Base-by-base conservation (phyloP, 306 rosid species). In the Gleditsia sinensis region DNA sequence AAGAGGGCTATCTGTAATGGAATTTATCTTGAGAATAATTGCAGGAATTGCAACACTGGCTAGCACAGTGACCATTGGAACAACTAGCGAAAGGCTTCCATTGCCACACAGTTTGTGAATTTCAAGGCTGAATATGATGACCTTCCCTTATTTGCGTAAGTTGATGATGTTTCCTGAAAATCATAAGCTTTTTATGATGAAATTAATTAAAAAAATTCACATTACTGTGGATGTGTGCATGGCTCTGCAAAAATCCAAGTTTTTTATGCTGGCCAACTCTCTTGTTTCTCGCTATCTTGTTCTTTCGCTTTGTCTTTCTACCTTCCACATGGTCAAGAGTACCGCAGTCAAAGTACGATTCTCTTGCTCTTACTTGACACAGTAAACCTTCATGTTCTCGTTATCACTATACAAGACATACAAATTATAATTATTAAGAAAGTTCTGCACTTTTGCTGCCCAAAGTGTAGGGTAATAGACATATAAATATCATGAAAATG, bases 211-310 rank as follows among this genome's bases (percentile, higher is more conserved):
- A n/a, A n/a, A n/a, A n/a, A n/a, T n/a, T n/a, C n/a, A n/a, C n/a
- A n/a, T n/a, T n/a, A n/a, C n/a, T n/a, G n/a, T n/a, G n/a, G n/a
- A n/a, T n/a, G n/a, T n/a, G n/a, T n/a, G n/a, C n/a, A n/a, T 33
- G 37, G 37, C 37, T 33, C 7, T 33, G 37, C 7, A 33, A 33
- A 19, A 68, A 40, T 40, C 37, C 71, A 82, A 82, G 80, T 77
- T 78, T 20, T 82, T 77, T 77, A 80, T 82, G 72, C 72, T 72
- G 25, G 72, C 24, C 50, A 82, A 82, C 54, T 67, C 82, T 11
- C 17, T 82, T 53, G 82, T 68, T 7, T 77, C 76, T 28, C 73
- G 25, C 39, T 82, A 82, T 53, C 80, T 82, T n/a, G 63, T 51
- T 46, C 46, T 82, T 25, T 77, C 82, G 9, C 82, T 77, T 33